Evolutionary conservation across 148 eudicot genomes (phyloP), one percentile per base, ranked within the genome.

Genomic region (Tetragonia tetragonoides): DNA sequence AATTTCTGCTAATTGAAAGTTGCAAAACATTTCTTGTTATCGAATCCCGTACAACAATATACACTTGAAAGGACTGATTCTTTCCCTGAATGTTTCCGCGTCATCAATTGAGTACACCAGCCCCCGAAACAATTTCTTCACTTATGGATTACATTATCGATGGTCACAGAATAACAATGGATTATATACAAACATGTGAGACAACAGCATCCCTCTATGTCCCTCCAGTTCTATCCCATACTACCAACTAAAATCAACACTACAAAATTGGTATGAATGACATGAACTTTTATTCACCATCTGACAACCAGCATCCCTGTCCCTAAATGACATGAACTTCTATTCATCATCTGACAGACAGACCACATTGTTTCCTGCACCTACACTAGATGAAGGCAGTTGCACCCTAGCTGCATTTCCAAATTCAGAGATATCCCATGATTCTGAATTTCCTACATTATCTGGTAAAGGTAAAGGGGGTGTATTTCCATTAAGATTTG

Each of bases 291-390:
- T 28, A 28, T 28, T 28, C 34, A 28, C 1, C 34, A 28, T 28
- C 34, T 28, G 34, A 28, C 34, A 28, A 28, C 34, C 34, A 28
- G 34, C 34, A 28, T 28, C 34, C 34, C 34, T 28, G 34, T 28
- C 34, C 34, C 34, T 28, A 28, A 38, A 54, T 51, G 66, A 28
- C 10, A 21, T 39, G 10, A n/a, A 54, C 9, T 70, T 10, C 78
- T 67, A 89, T 21, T 93, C 92, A 47, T 93, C 95, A 75, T 91
- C 95, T 8, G 90, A 87, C 66, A 91, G 77, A 51, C 88, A 89
- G 80, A 93, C 88, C 0, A 89, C 74, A 61, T 87, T 82, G 23
- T 69, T 28, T 20, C 62, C 80, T 16, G 59, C 61, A 24, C 10
- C 34, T 38, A 49, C 4, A 68, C 21, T 39, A 69, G 80, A 60